A percentile compares a stretch with the other conserved stretches of the same genome.
Conservation (phyloP, 2,329 filamentous ascomycete species). For the Neoscytalidium dimidiatum region DNA sequence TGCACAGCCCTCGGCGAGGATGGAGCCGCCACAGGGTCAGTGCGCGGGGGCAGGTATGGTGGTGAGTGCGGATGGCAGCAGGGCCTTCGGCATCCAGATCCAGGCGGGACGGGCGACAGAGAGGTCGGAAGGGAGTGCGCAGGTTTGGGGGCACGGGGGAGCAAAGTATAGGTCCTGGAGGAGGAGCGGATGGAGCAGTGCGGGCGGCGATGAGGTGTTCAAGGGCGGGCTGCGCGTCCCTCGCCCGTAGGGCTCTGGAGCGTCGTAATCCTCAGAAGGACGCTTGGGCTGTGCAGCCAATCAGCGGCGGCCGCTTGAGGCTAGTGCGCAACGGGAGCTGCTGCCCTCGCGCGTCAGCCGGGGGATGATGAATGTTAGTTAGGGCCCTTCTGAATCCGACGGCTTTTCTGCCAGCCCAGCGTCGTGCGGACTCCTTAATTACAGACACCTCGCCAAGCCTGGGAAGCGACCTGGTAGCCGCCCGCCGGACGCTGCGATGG, state of each 20-base stretch:
- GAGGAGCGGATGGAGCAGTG: slow-evolving; percentile 9
- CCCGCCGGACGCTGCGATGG: neutral
- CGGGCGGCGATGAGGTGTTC: slow-evolving; percentile 19
- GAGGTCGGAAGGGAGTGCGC: slow-evolving; percentile 9
- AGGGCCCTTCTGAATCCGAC: neutral
- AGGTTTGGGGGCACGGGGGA: slow-evolving; percentile 9
- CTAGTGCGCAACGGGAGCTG: slow-evolving; percentile 11
- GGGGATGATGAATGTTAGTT: slow-evolving; percentile 11
- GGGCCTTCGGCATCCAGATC: slow-evolving; percentile 10
- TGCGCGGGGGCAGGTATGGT: slow-evolving; percentile 13
- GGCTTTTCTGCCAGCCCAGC: neutral
- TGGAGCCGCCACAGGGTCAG: slow-evolving; percentile 20
- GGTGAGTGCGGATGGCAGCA: slow-evolving; percentile 7
- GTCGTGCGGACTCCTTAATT: slow-evolving; percentile 15
- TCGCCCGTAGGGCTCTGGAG: neutral
- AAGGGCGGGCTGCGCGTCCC: slow-evolving; percentile 16
- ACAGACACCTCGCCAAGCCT: neutral
- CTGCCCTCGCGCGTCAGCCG: slow-evolving; percentile 3
- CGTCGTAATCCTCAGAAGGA: neutral
- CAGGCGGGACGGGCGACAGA: neutral
- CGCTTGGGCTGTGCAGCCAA: neutral
- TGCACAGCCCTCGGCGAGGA: slow-evolving; percentile 19
- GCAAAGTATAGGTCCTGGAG: slow-evolving; percentile 8
- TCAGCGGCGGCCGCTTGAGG: neutral
- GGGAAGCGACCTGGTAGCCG: neutral